Evolutionary conservation across 805 yeast species (phyloP), one percentile per base, ranked within the genome.

Genomic region (Allodekkera sacchari): DNA sequence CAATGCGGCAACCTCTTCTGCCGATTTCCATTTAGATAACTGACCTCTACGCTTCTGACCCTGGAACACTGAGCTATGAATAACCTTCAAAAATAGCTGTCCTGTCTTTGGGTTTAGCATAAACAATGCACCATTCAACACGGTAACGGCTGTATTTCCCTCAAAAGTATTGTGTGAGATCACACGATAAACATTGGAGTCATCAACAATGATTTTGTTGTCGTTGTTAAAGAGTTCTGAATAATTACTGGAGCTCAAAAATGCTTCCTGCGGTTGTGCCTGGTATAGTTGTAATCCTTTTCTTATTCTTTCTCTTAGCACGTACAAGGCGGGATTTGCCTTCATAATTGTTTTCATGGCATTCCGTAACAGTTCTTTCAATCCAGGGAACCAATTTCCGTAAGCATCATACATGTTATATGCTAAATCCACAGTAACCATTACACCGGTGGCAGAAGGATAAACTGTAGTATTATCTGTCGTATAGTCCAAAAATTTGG

Each of bases 341-440:
- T 84, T 87, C 95, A 88, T 83, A 28, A 92, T 83, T 22, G 92
- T 89, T 41, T 75, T 70, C 95, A 92, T 78, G 10, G 96, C 94
- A 48, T 79, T 84, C 49, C 83, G 94, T 63, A 92, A 64, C 47
- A 92, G 63, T 4, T 85, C 85, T 55, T 92, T 92, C 57, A 89
- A 60, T 1, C 97, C 97, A 3, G 94, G 89, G 61, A 92, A 83
- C 98, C 98, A 92, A 47, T 84, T 85, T 20, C 99, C 99, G 56
- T 85, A 92, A 0, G 95, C 88, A 55, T 87, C 96, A 52, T 82
- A 88, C 80, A 87, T 83, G 55, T 92, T 92, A 53, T 92, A 92
- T 0, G 97, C 95, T 42, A 92, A 63, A 57, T 92, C 99, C 38
- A 92, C 70, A 25, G 94, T 95, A 30, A 92, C 69, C 68, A 92